Conservation (phyloP, 2,329 filamentous ascomycete genomes). For the Trichoderma atrobrunneum region DNA sequence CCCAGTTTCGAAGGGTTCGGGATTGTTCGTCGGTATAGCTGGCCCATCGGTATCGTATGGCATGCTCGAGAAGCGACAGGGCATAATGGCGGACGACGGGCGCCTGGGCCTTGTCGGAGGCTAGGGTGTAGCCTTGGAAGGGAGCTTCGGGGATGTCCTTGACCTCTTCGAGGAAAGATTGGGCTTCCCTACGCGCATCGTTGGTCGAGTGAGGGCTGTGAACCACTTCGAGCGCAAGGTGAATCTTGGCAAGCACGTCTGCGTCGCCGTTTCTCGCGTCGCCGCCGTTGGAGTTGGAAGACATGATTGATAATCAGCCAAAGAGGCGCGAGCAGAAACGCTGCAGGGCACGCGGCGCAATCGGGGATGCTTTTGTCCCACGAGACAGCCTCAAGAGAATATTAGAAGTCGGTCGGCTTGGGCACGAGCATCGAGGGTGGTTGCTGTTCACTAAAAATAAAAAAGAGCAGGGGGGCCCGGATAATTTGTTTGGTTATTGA, state of each 20-base stretch:
- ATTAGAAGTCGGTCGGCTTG: neutral
- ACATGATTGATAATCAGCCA: slow-evolving; percentile 29
- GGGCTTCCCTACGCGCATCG: slow-evolving; percentile 75
- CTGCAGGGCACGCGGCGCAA: slow-evolving; percentile 16
- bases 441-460: slow-evolving; percentile 6
- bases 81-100: slow-evolving; percentile 90
- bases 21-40: slow-evolving; percentile 69
- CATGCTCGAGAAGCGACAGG: slow-evolving; percentile 84
- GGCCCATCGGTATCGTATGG: slow-evolving; percentile 80
- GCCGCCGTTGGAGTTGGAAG: slow-evolving; percentile 39
- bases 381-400: slow-evolving; percentile 11
- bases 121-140: slow-evolving; percentile 79
- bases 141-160: slow-evolving; percentile 79
- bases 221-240: slow-evolving; percentile 81
- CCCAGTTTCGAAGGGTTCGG: slow-evolving; percentile 67
- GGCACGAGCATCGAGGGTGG: slow-evolving; percentile 17
- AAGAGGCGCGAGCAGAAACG: neutral
- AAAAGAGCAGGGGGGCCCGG: slow-evolving; percentile 12
- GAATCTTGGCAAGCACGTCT: slow-evolving; percentile 63
- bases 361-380: slow-evolving; percentile 14
- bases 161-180: slow-evolving; percentile 79
- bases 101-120: slow-evolving; percentile 69
- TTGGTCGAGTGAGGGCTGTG: slow-evolving; percentile 81
- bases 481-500: slow-evolving; percentile 7
- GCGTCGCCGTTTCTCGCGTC: slow-evolving; percentile 38